phyloP scores from a whole-genome alignment of 1,139 yeast species.

The Saccharomyces hybrid region DNA sequence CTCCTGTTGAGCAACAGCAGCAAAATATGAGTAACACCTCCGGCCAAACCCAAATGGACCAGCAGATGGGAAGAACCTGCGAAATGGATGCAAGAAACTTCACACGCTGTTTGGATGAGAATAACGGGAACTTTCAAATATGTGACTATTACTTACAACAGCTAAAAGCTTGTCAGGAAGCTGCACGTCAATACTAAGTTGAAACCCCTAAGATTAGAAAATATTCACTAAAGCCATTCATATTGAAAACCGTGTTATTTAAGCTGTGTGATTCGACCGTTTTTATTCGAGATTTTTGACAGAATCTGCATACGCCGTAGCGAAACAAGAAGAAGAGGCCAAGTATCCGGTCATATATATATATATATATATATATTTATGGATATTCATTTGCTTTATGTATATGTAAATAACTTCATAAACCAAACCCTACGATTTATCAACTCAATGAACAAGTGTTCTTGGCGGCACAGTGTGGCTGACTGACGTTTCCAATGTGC shows the following conservation, averaged over 20 bases:
- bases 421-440: neutral
- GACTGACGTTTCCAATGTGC: neutral
- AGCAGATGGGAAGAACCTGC: constrained; percentile 51
- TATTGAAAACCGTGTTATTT: neutral
- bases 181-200: constrained; percentile 65
- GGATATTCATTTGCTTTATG: neutral
- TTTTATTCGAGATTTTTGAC: neutral
- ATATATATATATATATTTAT: neutral
- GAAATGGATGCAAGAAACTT: constrained; percentile 91
- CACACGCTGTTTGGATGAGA: constrained; percentile 91
- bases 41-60: constrained; percentile 24
- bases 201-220: neutral
- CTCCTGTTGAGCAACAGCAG: constrained; percentile 38
- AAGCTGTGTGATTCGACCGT: neutral
- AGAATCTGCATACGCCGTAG: neutral
- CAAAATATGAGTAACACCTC: constrained; percentile 37
- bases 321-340: neutral
- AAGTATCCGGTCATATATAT: neutral
- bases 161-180: constrained; percentile 94
- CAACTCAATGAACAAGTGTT: neutral
- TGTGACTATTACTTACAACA: constrained; percentile 96
- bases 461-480: neutral
- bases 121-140: constrained; percentile 90
- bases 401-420: neutral
- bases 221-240: neutral